These are phyloP conservation scores for Otatea glauca DNA, from an alignment of 176 grass and related monocot genomes.

Conservation along the genomic window DNA sequence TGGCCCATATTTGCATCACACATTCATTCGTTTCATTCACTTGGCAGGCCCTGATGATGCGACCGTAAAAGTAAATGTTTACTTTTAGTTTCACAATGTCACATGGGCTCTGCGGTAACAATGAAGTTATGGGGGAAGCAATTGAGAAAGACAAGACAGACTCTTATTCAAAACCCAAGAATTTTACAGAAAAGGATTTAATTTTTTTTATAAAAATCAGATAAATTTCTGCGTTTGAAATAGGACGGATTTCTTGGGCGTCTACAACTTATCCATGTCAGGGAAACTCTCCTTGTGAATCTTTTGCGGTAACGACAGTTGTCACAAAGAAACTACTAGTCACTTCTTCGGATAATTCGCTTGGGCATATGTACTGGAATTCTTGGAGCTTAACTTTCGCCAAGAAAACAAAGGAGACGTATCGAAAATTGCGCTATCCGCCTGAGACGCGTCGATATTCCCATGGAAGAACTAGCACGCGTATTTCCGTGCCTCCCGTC, in stretches of 20 bases:
- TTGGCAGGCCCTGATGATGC: neutral
- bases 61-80: too few relatives aligned
- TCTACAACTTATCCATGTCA: too few relatives aligned
- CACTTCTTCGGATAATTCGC: neutral
- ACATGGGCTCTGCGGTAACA: too few relatives aligned
- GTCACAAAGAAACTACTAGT: neutral
- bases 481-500: neutral
- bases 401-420: neutral
- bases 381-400: neutral
- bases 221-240: too few relatives aligned
- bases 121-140: too few relatives aligned
- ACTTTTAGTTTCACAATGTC: too few relatives aligned
- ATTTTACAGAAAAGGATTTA: too few relatives aligned
- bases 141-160: too few relatives aligned
- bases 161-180: too few relatives aligned
- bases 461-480: neutral
- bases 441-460: neutral
- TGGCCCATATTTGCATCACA: conserved; percentile 1
- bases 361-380: neutral
- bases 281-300: too few relatives aligned
- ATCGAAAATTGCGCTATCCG: neutral
- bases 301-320: neutral
- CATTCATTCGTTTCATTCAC: conserved; percentile 4
- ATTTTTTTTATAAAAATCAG: too few relatives aligned
- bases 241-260: too few relatives aligned